Percentiles rank a stretch among this genome's conserved stretches.
Conservation (phyloP, 257 asterid species). For the Solanum infundibuliforme region DNA sequence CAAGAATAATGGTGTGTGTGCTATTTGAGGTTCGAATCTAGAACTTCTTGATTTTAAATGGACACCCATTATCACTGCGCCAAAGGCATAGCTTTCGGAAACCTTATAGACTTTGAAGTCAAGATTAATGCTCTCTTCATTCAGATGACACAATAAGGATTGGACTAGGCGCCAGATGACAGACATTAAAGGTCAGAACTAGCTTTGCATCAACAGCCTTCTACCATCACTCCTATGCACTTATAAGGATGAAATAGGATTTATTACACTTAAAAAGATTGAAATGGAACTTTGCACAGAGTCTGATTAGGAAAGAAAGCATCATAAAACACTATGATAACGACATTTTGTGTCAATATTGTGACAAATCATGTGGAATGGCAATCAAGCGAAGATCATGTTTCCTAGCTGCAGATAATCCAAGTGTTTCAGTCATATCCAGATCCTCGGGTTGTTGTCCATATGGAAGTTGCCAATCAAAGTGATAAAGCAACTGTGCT, state of each 20-base stretch:
- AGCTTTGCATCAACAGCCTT: neutral
- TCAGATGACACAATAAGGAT: neutral
- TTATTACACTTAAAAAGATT: neutral
- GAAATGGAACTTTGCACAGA: neutral
- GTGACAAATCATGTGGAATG: neutral
- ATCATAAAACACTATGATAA: neutral
- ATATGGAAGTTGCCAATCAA: conserved; percentile 3
- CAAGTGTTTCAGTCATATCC: neutral
- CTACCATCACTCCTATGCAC: neutral
- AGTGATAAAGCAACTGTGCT: conserved; percentile 3
- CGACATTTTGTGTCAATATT: neutral
- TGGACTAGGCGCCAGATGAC: neutral
- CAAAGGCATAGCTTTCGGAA: neutral
- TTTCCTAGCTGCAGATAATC: neutral
- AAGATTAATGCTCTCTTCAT: neutral
- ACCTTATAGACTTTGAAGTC: neutral
- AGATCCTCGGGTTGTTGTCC: neutral
- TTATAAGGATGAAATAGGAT: neutral
- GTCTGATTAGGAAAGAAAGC: neutral
- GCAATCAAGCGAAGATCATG: neutral
- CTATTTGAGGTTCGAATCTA: too few species aligned
- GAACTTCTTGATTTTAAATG: too few species aligned
- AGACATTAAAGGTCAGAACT: neutral
- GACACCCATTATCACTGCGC: too few species aligned
- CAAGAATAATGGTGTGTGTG: too few species aligned